These are phyloP conservation scores for Puccinia hordei DNA, from an alignment of 1,284 basidiomycete genomes.

Conservation along the genomic window DNA sequence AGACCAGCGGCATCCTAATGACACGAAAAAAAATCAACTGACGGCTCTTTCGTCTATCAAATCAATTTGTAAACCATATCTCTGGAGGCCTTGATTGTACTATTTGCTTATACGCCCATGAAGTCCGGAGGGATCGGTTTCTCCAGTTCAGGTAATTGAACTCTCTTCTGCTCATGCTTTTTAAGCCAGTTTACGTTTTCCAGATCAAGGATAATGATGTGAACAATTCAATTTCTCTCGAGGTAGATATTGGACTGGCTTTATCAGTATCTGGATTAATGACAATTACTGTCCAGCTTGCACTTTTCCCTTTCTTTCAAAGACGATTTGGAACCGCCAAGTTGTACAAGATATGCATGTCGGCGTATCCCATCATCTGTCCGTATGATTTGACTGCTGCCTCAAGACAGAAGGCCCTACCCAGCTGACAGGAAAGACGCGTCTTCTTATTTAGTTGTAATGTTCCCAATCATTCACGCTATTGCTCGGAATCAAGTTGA, in stretches of 20 bases:
- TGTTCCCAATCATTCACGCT: conserved; percentile 15
- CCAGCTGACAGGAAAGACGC: conserved; percentile 29
- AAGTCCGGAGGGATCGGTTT: not conserved
- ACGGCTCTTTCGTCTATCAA: not conserved
- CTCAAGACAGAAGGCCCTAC: conserved; percentile 52
- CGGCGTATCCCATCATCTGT: conserved; percentile 57
- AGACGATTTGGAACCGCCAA: conserved; percentile 57
- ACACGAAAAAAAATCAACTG: not conserved
- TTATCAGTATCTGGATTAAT: conserved; percentile 57
- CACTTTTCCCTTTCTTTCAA: conserved; percentile 60
- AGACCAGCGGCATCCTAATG: not conserved
- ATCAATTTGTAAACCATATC: conserved; percentile 15
- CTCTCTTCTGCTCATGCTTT: not conserved
- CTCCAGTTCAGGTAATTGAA: conserved; percentile 1
- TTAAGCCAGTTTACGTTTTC: not conserved
- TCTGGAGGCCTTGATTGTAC: conserved; percentile 21
- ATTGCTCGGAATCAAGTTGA: conserved; percentile 4
- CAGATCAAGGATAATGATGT: not conserved
- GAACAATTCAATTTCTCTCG: not conserved
- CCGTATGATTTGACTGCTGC: conserved; percentile 56
- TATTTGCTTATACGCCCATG: conserved; percentile 36
- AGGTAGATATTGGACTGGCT: conserved; percentile 56
- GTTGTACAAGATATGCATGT: conserved; percentile 58
- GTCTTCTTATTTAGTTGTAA: not conserved
- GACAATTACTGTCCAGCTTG: conserved; percentile 57